Percentiles rank a stretch among this genome's conserved stretches.
Evolutionary conservation across 805 yeast species (phyloP).

Genomic region (Yarrowia sp.): DNA sequence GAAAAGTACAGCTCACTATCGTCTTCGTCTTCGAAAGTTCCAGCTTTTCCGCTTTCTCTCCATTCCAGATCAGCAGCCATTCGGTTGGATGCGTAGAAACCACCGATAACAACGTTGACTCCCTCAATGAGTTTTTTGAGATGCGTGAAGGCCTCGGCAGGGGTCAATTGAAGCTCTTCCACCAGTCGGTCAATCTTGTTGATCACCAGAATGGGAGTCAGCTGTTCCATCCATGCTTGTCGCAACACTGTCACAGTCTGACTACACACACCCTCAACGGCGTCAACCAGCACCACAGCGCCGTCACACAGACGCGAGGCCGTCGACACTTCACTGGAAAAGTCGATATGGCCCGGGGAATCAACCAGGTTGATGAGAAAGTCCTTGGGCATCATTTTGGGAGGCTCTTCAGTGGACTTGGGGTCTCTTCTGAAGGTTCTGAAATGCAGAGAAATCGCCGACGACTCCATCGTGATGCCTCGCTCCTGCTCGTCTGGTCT

Average conservation of each 20-base stretch:
- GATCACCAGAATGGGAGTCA: conserved; percentile 85
- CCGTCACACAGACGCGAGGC: conserved; percentile 97
- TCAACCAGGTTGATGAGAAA: conserved; percentile 90
- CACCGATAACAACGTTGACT: conserved; percentile 92
- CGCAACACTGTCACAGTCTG: conserved; percentile 94
- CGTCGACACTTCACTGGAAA: conserved; percentile 93
- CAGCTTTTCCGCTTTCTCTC: conserved; percentile 47
- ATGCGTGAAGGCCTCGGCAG: conserved; percentile 85
- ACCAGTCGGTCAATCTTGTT: conserved; percentile 91
- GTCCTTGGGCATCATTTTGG: conserved; percentile 60
- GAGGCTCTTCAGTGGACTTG: conserved; percentile 41
- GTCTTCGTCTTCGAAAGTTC: conserved; percentile 72
- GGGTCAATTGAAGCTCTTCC: conserved; percentile 78
- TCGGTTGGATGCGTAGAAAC: conserved; percentile 90
- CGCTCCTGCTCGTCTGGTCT: conserved; percentile 94
- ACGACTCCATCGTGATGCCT: conserved; percentile 97
- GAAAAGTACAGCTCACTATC: conserved; percentile 85
- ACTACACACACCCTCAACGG: conserved; percentile 97
- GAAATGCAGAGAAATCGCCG: conserved; percentile 93
- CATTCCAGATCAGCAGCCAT: conserved; percentile 78
- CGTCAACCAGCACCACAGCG: conserved; percentile 93
- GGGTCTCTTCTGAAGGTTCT: conserved; percentile 57
- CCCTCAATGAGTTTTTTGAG: conserved; percentile 82
- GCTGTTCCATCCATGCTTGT: conserved; percentile 93
- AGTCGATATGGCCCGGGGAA: conserved; percentile 99